phyloP scores from a whole-genome alignment of 495 filamentous ascomycete species.

The Aspergillus asperescens region DNA sequence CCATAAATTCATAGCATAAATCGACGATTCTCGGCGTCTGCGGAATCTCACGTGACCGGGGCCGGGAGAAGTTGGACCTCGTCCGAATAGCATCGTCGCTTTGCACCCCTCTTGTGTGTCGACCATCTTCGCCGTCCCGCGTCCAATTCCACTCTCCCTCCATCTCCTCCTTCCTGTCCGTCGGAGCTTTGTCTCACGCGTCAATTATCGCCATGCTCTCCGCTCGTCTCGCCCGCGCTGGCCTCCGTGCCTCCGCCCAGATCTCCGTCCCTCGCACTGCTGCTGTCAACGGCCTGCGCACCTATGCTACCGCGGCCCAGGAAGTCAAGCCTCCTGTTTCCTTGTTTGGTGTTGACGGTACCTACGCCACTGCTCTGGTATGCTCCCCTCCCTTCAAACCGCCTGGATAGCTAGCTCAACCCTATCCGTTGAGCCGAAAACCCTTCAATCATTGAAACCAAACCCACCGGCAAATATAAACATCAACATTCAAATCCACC shows the following conservation, averaged over 20 bases:
- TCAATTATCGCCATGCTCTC: slow-evolving; percentile 37
- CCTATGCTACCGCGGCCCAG: slow-evolving; percentile 70
- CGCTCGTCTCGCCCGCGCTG: slow-evolving; percentile 44
- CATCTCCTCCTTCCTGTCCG: slow-evolving; percentile 17
- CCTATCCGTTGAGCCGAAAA: slow-evolving; percentile 15
- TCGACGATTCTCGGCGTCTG: slow-evolving; percentile 23
- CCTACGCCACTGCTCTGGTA: slow-evolving; percentile 98
- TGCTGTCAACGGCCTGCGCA: slow-evolving; percentile 49
- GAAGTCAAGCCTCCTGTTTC: slow-evolving; percentile 79
- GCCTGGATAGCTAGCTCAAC: background rate
- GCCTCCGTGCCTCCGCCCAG: slow-evolving; percentile 46
- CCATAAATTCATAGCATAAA: background rate
- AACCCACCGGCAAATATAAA: background rate
- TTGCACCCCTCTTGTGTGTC: slow-evolving; percentile 16
- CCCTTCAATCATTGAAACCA: slow-evolving; percentile 9
- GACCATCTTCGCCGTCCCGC: slow-evolving; percentile 24
- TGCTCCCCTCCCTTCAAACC: slow-evolving; percentile 26
- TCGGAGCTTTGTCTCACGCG: slow-evolving; percentile 24
- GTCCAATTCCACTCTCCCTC: slow-evolving; percentile 17
- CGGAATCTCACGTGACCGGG: slow-evolving; percentile 36
- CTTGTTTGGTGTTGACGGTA: slow-evolving; percentile 93
- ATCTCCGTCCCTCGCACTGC: slow-evolving; percentile 43
- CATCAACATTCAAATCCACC: background rate
- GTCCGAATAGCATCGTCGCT: slow-evolving; percentile 31
- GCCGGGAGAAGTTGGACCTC: slow-evolving; percentile 39